Base-by-base conservation (phyloP, 805 yeast genomes). In the Nakazawaea wickerhamii region DNA sequence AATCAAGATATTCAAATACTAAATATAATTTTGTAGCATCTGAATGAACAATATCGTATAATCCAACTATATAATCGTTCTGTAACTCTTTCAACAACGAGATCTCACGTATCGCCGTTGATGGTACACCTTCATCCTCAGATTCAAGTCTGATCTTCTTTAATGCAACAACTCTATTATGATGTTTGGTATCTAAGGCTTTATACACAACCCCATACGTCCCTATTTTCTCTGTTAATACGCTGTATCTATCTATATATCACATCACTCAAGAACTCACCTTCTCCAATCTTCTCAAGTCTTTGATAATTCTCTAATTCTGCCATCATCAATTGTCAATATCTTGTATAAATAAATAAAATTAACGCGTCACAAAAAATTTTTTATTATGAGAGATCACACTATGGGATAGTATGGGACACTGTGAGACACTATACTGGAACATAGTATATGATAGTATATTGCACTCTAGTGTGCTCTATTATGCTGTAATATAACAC, bases 131-230 rank as follows among this genome's bases (percentile, higher is more conserved):
- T 61, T 93, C 99, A 61, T 88, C 95, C 62, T 93, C 99, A 17
- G 95, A 87, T 60, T 93, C 99, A 41, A 93, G 68, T 45, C 98
- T 78, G 61, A 93, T 95, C 65, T 93, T 95, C 63, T 93, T 93
- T 53, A 93, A 69, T 0, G 99, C 99, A 28, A 93, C 99, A 35
- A 89, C 78, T n/a, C 96, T 76, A 65, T 91, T 91, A 52, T 89
- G 85, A 59, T 91, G 89, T 51, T 79, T 81, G 36, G 81, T 79
- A 59, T 91, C 97, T 40, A 89, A 70, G 1, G 99, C 99, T 61
- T 91, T 93, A 67, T 93, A 93, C 9, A 93, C 99, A 25, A 95
- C 97, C 41, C 99, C 99, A 60, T 93, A 91, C 2, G 99, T 91
- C 48, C 95, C 88, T 70, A 40, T 15, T n/a, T n/a, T n/a, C n/a